A percentile compares a stretch with the other conserved stretches of the same genome.
Evolutionary conservation across 768 basidiomycete genomes (phyloP).

Genomic region (Butyriboletus loyo): DNA sequence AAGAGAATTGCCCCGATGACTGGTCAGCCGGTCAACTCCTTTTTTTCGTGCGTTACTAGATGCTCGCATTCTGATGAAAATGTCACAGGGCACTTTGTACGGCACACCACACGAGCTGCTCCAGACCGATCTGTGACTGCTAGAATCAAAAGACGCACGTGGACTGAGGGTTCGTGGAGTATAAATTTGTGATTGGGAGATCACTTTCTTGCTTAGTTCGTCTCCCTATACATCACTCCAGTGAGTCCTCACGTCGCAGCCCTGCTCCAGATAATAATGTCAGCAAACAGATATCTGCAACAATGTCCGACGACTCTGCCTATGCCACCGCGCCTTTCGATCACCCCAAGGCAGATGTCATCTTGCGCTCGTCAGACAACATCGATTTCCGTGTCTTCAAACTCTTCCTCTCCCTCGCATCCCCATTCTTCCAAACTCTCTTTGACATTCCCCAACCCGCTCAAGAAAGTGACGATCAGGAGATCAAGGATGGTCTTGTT

Average conservation of each 20-base stretch:
- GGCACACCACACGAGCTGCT: background rate
- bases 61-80: background rate
- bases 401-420: no score
- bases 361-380: no score
- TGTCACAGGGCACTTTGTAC: background rate
- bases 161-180: background rate
- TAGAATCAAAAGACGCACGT: background rate
- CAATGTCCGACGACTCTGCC: no score
- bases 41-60: background rate
- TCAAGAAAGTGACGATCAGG: constrained; percentile 6
- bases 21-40: background rate
- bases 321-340: no score
- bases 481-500: constrained; percentile 8
- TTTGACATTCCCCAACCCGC: constrained; percentile 29
- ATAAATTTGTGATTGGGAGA: background rate
- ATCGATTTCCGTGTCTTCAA: no score
- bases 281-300: background rate
- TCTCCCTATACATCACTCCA: background rate
- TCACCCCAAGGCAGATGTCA: no score
- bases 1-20: no score
- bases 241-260: background rate
- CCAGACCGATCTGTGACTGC: background rate
- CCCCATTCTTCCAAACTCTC: constrained; percentile 35
- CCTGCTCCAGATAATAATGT: background rate
- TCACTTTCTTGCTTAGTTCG: background rate